Base-by-base conservation (phyloP, 352 stramenopile genomes). In the Globisporangium alternatum region DNA sequence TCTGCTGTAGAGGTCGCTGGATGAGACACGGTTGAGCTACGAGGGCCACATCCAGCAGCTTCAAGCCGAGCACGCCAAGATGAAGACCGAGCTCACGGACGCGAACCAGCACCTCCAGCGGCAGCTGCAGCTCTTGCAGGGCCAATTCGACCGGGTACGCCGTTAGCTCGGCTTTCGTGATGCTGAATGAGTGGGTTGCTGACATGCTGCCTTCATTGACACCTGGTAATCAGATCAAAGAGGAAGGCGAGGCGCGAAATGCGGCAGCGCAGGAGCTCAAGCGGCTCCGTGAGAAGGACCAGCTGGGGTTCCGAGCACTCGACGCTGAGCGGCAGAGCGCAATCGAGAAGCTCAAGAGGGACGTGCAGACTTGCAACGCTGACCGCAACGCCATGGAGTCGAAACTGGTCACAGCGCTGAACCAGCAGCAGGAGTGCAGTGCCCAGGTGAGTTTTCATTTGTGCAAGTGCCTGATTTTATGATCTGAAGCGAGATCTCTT, bases 281-380 rank as follows among this genome's bases (percentile, higher is more conserved):
- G 31, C 71, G 71, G 30, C 60, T 82, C 25, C 71, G 72, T 5
- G 76, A 91, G 53, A 81, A 83, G 45, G 55, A 74, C 10, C 69
- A 78, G 19, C 6, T 45, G 28, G 67, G 76, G 66, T 49, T 65
- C 5, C 72, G 63, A 41, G 43, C 67, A 10, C 60, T 70, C 33
- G 74, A 60, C 3, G 60, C 53, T n/a, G 60, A 64, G 15, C 62
- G 69, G 0, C 65, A 74, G 35, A 65, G 49, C 25, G 37, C 62
- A 9, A 44, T 74, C 28, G 66, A 86, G 12, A 59, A 79, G n/a
- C 53, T 81, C 39, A 65, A 60, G 56, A 52, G 47, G 59, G 71
- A 84, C n/a, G 64, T 75, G 10, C 57, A 72, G 22, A 67, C 69
- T 22, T 65, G 22, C 55, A 10, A 68, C 25, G 62, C 63, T 3